Percentiles rank a stretch among this genome's conserved stretches.
phyloP scores from a whole-genome alignment of 441 rosid genomes.

The Pelargonium exstipulatum region DNA sequence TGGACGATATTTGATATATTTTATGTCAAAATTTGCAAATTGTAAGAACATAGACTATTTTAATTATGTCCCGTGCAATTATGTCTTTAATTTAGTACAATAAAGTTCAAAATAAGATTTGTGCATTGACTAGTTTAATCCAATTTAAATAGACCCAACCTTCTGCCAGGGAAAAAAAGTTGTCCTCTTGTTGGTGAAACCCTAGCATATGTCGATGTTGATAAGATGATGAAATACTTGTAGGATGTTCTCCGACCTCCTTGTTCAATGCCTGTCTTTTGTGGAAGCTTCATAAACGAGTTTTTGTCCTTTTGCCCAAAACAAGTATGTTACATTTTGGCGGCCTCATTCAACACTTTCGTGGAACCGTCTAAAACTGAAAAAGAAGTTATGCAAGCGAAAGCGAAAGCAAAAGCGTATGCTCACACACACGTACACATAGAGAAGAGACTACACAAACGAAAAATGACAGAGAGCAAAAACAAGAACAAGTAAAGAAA shows the following conservation, averaged over 20 bases:
- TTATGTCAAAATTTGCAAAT: no score
- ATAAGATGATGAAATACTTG: constrained; percentile 23
- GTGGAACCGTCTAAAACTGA: constrained; percentile 9
- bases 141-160: background rate
- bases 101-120: no score
- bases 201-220: constrained; percentile 19
- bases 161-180: constrained; percentile 32
- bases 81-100: no score
- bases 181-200: constrained; percentile 35
- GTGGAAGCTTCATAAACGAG: constrained; percentile 28
- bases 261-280: constrained; percentile 31
- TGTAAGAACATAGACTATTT: no score
- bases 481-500: constrained; percentile 13
- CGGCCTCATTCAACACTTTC: constrained; percentile 26
- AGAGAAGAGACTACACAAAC: background rate
- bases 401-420: background rate
- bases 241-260: constrained; percentile 27
- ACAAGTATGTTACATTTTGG: constrained; percentile 28
- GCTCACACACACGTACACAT: no score
- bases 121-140: no score
- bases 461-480: background rate
- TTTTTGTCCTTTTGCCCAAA: constrained; percentile 25
- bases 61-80: no score
- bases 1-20: no score
- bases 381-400: background rate